A percentile compares a stretch with the other conserved stretches of the same genome.
These are phyloP conservation scores for Withania somnifera DNA, from an alignment of 305 asterid species.

Conservation along the genomic window DNA sequence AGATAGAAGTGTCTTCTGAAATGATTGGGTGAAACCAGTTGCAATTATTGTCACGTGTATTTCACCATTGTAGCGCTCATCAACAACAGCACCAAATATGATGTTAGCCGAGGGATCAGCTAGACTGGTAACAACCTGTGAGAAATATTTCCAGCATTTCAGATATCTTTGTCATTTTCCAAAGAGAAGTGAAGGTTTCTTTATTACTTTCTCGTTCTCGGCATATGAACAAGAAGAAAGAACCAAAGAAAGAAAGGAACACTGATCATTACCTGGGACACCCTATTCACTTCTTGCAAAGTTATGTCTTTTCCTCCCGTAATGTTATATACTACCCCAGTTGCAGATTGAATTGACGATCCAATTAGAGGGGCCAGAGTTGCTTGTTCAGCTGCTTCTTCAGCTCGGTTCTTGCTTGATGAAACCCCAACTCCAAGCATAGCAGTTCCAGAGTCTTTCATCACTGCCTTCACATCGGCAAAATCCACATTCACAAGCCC, in stretches of 20 bases:
- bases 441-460: conserved; percentile 97
- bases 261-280: conserved; percentile 60
- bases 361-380: conserved; percentile 83
- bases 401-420: conserved; percentile 94
- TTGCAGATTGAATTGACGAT: conserved; percentile 80
- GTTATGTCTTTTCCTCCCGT: conserved; percentile 98
- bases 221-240: neutral
- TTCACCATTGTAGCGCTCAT: conserved; percentile 85
- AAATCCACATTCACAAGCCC: conserved; percentile 96
- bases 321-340: conserved; percentile 85
- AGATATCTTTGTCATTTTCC: neutral
- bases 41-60: conserved; percentile 93
- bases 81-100: conserved; percentile 97
- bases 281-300: conserved; percentile 89
- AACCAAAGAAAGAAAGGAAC: neutral
- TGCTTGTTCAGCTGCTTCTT: conserved; percentile 94
- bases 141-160: neutral
- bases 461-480: conserved; percentile 94
- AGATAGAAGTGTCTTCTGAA: conserved; percentile 63
- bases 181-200: neutral
- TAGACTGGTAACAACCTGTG: conserved; percentile 85
- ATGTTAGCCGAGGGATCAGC: conserved; percentile 97
- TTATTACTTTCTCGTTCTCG: neutral
- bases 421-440: conserved; percentile 98
- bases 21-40: conserved; percentile 86